A percentile compares a stretch with the other conserved stretches of the same genome.
Conservation (phyloP, 192 early-diverging fungal species). For the Coemansia sp. region DNA sequence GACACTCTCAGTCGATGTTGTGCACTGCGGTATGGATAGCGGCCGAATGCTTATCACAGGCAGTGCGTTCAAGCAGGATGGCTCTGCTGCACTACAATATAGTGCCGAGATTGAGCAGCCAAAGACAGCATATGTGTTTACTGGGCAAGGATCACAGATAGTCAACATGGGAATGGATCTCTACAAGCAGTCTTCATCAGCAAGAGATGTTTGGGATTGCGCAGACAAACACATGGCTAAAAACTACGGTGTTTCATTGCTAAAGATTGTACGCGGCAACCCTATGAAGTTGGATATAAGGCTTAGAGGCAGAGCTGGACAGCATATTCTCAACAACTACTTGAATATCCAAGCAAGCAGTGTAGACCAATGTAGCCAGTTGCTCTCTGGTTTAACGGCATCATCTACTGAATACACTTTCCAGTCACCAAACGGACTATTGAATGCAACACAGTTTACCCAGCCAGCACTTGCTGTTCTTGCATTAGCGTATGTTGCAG, state of each 20-base stretch:
- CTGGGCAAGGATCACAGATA: slow-evolving; percentile 94
- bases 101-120: slow-evolving; percentile 89
- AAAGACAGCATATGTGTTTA: slow-evolving; percentile 87
- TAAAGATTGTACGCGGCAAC: slow-evolving; percentile 88
- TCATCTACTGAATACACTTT: slow-evolving; percentile 80
- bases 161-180: slow-evolving; percentile 95
- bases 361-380: slow-evolving; percentile 15
- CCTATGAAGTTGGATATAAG: slow-evolving; percentile 67
- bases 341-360: slow-evolving; percentile 61
- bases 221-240: slow-evolving; percentile 82
- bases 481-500: slow-evolving; percentile 84
- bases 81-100: slow-evolving; percentile 60
- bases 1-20: slow-evolving; percentile 77
- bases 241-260: slow-evolving; percentile 85
- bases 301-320: slow-evolving; percentile 83
- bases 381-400: slow-evolving; percentile 62
- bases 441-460: slow-evolving; percentile 94
- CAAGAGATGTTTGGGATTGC: slow-evolving; percentile 85
- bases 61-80: slow-evolving; percentile 75
- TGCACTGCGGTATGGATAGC: slow-evolving; percentile 90
- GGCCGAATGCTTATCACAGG: too few species aligned
- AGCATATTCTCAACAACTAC: slow-evolving; percentile 78
- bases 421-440: slow-evolving; percentile 73
- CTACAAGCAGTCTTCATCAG: slow-evolving; percentile 77
- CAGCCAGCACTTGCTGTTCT: slow-evolving; percentile 83